Evolutionary conservation across 73 alveolate genomes (phyloP), one percentile per base, ranked within the genome.

Genomic region (Breviolum minutum): DNA sequence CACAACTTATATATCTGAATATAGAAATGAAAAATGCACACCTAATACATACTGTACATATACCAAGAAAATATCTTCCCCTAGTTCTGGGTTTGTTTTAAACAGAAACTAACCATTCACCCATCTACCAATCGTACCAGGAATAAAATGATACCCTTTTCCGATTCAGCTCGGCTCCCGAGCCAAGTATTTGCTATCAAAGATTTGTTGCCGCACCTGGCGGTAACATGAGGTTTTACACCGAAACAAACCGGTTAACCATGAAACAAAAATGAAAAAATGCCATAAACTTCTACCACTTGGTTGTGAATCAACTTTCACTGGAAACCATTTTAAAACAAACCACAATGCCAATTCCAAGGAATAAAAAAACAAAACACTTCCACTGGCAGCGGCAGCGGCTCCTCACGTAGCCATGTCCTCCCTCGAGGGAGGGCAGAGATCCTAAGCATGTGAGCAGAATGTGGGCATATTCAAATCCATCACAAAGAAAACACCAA

Each of bases 171-270:
- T n/a, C 10, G 93, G 54, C 54, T 11, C 8, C 71, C 77, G 24
- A 26, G 30, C 98, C 98, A 92, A 74, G 29, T 92, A 92, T 62
- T 92, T 92, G 98, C 90, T 76, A 81, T 92, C 98, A 74, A 92
- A 92, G 70, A 92, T 92, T 92, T 92, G 98, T 62, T 92, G 98
- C 54, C 98, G 98, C 90, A 92, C 98, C 98, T 92, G 92, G 77
- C 77, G 2, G 5, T 40, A 40, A 40, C 54, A 40, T 40, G 54
- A 40, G 54, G 3, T 40, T 40, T n/a, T 11, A 66, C 74, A 66
- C 74, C 74, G 17, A 17, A 11, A 66, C 77, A 2, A 0, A 14
- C 77, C 17, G 17, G 77, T 68, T 22, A 0, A 1, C 77, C 77
- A 68, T 68, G 77, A 22, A 17, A 14, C 17, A 68, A 14, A 14